phyloP scores from a whole-genome alignment of 129 eudicot genomes.

The Tagetes erecta region DNA sequence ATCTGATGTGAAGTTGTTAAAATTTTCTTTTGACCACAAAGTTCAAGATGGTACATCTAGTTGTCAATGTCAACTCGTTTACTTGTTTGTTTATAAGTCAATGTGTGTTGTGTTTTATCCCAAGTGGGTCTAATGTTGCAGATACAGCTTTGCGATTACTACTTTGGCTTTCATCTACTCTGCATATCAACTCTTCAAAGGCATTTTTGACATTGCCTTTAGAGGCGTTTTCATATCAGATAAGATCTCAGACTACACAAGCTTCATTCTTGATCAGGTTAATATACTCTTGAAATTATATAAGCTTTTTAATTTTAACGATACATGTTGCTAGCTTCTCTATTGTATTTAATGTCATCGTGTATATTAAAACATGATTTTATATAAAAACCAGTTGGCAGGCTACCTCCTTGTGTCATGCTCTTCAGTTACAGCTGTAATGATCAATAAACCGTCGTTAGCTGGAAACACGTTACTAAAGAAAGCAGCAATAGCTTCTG shows the following conservation, averaged over 20 bases:
- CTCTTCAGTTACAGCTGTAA: slow-evolving; percentile 46
- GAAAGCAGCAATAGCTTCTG: slow-evolving; percentile 55
- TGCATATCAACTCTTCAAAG: slow-evolving; percentile 59
- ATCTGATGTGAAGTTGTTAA: background rate
- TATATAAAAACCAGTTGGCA: slow-evolving; percentile 44
- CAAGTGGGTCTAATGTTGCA: slow-evolving; percentile 7
- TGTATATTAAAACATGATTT: background rate
- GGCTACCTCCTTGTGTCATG: slow-evolving; percentile 61
- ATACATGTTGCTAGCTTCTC: slow-evolving; percentile 6
- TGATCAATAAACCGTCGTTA: slow-evolving; percentile 33
- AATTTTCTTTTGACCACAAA: slow-evolving; percentile 16
- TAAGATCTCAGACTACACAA: slow-evolving; percentile 52
- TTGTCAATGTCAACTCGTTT: slow-evolving; percentile 3
- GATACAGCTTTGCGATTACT: slow-evolving; percentile 50
- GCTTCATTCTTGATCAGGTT: slow-evolving; percentile 70
- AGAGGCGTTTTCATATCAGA: slow-evolving; percentile 50
- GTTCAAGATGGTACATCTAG: slow-evolving; percentile 3
- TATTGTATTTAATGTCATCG: background rate
- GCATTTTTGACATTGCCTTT: slow-evolving; percentile 47
- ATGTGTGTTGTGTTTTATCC: background rate
- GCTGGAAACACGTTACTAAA: slow-evolving; percentile 21
- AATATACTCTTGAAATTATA: background rate
- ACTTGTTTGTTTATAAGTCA: background rate
- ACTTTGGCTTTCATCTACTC: slow-evolving; percentile 44
- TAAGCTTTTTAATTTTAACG: background rate